A percentile compares a stretch with the other conserved stretches of the same genome.
phyloP scores from a whole-genome alignment of 108 stramenopile species.

The Ochromonas danica region DNA sequence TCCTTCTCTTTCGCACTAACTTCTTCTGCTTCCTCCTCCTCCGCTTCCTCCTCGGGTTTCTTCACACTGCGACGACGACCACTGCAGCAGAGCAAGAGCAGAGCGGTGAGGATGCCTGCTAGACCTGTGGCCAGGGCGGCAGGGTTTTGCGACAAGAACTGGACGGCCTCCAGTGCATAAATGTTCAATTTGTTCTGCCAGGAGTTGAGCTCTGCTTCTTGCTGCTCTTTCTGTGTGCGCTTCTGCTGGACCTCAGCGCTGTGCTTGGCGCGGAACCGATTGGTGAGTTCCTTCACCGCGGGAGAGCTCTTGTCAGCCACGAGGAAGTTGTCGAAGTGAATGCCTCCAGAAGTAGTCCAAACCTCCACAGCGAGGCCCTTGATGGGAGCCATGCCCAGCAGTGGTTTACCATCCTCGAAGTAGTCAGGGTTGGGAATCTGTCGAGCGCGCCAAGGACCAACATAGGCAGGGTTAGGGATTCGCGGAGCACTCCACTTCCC shows the following conservation, averaged over 20 bases:
- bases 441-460: slow-evolving; percentile 34
- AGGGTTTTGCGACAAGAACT: slow-evolving; percentile 12
- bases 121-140: not conserved
- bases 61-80: no score
- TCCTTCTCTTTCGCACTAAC: no score
- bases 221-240: not conserved
- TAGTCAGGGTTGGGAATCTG: slow-evolving; percentile 72
- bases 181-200: not conserved
- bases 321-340: slow-evolving; percentile 46
- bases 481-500: slow-evolving; percentile 81
- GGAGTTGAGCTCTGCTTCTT: not conserved
- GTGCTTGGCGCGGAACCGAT: slow-evolving; percentile 7
- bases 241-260: slow-evolving; percentile 4
- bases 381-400: slow-evolving; percentile 28
- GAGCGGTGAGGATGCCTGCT: no score
- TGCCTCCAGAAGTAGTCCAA: slow-evolving; percentile 39
- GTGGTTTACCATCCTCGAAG: slow-evolving; percentile 46
- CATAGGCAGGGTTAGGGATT: slow-evolving; percentile 6
- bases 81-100: no score
- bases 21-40: no score
- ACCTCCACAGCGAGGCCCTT: slow-evolving; percentile 42
- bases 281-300: not conserved
- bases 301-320: slow-evolving; percentile 37
- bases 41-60: no score
- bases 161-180: not conserved